Base-by-base conservation (phyloP, 331 rosid genomes). In the Erythrophleum ivorense region DNA sequence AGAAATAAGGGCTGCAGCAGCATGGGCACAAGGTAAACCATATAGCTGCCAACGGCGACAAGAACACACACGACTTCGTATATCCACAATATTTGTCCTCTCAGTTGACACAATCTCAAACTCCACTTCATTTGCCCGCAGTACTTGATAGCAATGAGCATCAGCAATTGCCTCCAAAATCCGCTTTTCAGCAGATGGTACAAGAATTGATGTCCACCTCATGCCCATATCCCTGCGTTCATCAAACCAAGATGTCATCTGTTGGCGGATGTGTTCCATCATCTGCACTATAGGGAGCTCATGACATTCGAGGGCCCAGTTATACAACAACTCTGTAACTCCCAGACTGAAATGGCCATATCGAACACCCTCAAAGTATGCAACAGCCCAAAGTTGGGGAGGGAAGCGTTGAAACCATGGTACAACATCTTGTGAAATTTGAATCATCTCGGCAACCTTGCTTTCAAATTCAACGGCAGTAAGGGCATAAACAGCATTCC, bases 261-360 rank as follows among this genome's bases (percentile, higher is more conserved):
- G 70, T 19, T 14, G 70, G 45, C 70, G 70, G 14, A 63, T 63
- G 45, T 63, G 11, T 63, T 63, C 70, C 70, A 63, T 63, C 70
- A 63, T 63, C 70, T 63, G 70, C 70, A 63, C 70, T 63, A 63
- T 15, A 63, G 70, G 70, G 70, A 63, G 70, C 70, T 63, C 70
- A 34, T 63, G 70, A 63, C 70, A 63, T 33, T 63, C 70, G 33
- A 63, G 70, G 43, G 70, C 70, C 70, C 70, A 63, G 45, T 63
- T 63, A 63, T 63, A 63, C 41, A 63, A 33, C 70, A 63, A 63
- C 45, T 63, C 70, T 34, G 70, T 63, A 19, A 63, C 45, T 63
- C 70, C 70, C 19, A 63, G 45, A 0, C 21, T 63, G 45, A 63
- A 63, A 34, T 63, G 70, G 21, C 70, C 70, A 63, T 33, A 63